Evolutionary conservation across 345 rosid species (phyloP).

Genomic region (Heritiera littoralis): DNA sequence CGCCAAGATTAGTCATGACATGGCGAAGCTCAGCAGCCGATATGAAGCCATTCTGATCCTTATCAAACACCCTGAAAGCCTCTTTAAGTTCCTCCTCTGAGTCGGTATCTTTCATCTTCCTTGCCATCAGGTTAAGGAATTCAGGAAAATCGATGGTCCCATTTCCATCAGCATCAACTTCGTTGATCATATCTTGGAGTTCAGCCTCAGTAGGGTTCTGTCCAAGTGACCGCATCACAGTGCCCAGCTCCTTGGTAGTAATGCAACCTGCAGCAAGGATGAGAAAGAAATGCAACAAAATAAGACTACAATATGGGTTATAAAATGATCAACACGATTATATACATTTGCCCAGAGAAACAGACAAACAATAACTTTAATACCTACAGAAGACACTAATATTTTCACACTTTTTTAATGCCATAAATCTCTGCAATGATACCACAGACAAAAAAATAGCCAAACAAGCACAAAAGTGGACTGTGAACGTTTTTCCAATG

Average conservation of each 20-base stretch:
- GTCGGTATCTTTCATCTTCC: slow-evolving; percentile 27
- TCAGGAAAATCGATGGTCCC: slow-evolving; percentile 29
- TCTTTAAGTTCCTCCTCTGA: slow-evolving; percentile 29
- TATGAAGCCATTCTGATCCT: slow-evolving; percentile 29
- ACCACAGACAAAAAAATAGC: not conserved
- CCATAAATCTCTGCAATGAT: not conserved
- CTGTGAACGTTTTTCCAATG: not conserved
- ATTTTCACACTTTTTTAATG: not conserved
- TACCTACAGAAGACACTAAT: not conserved
- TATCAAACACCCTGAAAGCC: slow-evolving; percentile 29
- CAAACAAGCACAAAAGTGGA: not conserved
- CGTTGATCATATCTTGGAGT: slow-evolving; percentile 29
- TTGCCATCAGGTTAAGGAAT: slow-evolving; percentile 28
- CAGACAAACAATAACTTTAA: not conserved
- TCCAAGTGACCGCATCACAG: slow-evolving; percentile 28
- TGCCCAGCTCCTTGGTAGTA: slow-evolving; percentile 30
- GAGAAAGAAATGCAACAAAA: not conserved
- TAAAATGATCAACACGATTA: not conserved
- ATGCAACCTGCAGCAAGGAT: slow-evolving; percentile 20
- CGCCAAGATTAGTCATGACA: slow-evolving; percentile 28
- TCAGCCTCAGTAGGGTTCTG: slow-evolving; percentile 31
- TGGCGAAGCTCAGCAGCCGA: slow-evolving; percentile 31
- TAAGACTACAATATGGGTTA: not conserved
- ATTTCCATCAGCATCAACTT: slow-evolving; percentile 28
- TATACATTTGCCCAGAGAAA: not conserved